Conservation (phyloP, 164 flowering plant species). For the Magnolia kwangsiensis region DNA sequence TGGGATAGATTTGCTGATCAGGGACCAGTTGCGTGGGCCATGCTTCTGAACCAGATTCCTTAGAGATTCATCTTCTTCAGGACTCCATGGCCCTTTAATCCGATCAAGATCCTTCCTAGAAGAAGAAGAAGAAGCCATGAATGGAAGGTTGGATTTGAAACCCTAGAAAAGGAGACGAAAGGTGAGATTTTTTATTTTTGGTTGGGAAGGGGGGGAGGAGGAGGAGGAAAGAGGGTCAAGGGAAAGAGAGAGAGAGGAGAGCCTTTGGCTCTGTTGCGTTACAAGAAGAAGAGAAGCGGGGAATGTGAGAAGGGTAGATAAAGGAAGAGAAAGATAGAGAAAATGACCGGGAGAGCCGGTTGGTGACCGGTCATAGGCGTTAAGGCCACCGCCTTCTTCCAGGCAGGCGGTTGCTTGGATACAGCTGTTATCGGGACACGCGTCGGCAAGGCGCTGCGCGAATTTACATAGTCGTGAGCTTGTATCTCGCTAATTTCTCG, state of each 20-base stretch:
- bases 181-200: background rate
- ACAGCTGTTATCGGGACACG: slow-evolving; percentile 67
- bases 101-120: slow-evolving; percentile 52
- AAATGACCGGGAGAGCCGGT: slow-evolving; percentile 44
- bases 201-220: no score
- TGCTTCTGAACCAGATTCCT: slow-evolving; percentile 56
- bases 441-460: slow-evolving; percentile 25
- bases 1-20: slow-evolving; percentile 74
- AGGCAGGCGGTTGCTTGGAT: slow-evolving; percentile 49
- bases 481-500: slow-evolving; percentile 9
- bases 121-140: slow-evolving; percentile 22
- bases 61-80: slow-evolving; percentile 74
- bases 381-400: slow-evolving; percentile 20
- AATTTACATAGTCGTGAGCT: background rate
- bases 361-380: slow-evolving; percentile 30
- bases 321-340: slow-evolving; percentile 1
- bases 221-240: background rate
- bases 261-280: slow-evolving; percentile 23
- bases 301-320: slow-evolving; percentile 16
- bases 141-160: background rate
- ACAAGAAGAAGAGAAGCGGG: slow-evolving; percentile 11
- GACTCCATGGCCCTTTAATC: slow-evolving; percentile 96
- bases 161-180: background rate
- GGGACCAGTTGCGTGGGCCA: slow-evolving; percentile 88
- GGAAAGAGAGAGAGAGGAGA: slow-evolving; percentile 1